Percentiles rank a stretch among this genome's conserved stretches.
Evolutionary conservation across 176 grass and related monocot genomes (phyloP).

Genomic region (Aegilops sharonensis): DNA sequence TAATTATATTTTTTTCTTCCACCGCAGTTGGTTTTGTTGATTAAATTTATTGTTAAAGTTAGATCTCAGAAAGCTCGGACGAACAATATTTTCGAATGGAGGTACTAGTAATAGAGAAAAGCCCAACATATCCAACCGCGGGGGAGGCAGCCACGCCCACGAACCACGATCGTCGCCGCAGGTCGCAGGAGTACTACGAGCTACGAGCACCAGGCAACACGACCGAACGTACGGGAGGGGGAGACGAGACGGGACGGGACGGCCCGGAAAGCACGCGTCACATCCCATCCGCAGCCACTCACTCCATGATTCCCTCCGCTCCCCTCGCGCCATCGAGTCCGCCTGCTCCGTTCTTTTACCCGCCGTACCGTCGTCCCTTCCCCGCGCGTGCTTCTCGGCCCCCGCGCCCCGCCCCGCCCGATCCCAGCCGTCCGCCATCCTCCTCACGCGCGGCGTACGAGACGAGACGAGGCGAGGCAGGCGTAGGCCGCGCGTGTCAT

Average conservation of each 20-base stretch:
- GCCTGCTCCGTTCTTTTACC: neutral
- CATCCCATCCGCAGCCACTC: slow-evolving; percentile 7
- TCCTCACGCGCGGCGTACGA: slow-evolving; percentile 32
- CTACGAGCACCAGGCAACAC: too few relatives aligned
- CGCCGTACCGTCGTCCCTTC: neutral
- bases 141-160: too few relatives aligned
- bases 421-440: neutral
- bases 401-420: slow-evolving; percentile 18
- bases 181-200: too few relatives aligned
- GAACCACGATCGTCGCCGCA: too few relatives aligned
- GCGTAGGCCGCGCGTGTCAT: neutral
- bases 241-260: neutral
- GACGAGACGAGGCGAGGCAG: neutral
- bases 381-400: slow-evolving; percentile 65
- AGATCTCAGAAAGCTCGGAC: too few relatives aligned
- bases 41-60: too few relatives aligned
- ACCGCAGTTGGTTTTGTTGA: too few relatives aligned
- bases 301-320: too few relatives aligned
- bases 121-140: too few relatives aligned
- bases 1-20: too few relatives aligned
- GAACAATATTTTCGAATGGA: too few relatives aligned
- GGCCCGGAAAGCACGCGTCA: neutral
- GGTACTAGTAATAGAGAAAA: too few relatives aligned
- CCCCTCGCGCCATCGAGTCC: slow-evolving; percentile 20
- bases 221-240: neutral